A percentile compares a stretch with the other conserved stretches of the same genome.
phyloP scores from a whole-genome alignment of 2,329 filamentous ascomycete species.

The Fonsecaea multimorphosa region DNA sequence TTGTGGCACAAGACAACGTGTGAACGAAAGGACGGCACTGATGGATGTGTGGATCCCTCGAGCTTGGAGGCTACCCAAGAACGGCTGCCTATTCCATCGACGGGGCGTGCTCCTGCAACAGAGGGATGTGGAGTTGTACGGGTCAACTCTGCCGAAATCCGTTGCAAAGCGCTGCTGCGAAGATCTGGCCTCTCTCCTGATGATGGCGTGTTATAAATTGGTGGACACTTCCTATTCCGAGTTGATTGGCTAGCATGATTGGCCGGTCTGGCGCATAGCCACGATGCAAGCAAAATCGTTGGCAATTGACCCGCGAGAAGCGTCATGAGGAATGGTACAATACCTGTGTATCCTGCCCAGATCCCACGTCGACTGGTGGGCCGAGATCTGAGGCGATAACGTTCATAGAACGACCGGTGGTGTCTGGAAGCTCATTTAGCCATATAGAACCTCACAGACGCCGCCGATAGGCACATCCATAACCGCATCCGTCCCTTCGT shows the following conservation, averaged over 20 bases:
- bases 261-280: not conserved
- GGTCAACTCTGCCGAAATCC: not conserved
- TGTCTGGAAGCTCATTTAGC: constrained; percentile 45
- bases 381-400: not conserved
- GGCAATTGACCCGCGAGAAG: not conserved
- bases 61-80: not conserved
- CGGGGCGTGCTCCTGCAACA: not conserved
- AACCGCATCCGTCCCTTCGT: constrained; percentile 90
- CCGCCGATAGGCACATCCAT: constrained; percentile 96
- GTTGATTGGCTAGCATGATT: not conserved
- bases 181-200: not conserved
- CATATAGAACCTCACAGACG: constrained; percentile 93
- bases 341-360: not conserved
- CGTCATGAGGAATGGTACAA: not conserved
- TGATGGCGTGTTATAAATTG: not conserved
- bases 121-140: too few relatives aligned
- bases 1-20: not conserved
- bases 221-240: not conserved
- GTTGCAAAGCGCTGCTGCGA: not conserved
- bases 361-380: not conserved
- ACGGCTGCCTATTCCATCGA: not conserved
- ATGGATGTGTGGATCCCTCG: not conserved
- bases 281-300: not conserved
- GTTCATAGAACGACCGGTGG: not conserved
- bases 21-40: not conserved